Conservation (phyloP, 139 green algal species). For the Trebouxia sp. region DNA sequence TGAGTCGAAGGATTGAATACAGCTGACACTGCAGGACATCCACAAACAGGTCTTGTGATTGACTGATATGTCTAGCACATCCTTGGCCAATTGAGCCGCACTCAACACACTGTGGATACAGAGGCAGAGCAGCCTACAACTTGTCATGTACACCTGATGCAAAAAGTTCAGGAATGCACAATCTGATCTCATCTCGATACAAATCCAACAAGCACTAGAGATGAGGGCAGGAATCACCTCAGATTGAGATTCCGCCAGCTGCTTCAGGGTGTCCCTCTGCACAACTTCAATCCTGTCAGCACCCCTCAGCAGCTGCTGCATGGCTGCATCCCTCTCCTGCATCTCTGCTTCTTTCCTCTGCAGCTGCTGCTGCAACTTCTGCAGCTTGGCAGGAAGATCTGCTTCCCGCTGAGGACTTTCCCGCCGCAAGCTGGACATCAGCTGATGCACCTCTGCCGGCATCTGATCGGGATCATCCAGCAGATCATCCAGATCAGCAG, state of each 20-base stretch:
- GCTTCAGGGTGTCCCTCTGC: not conserved
- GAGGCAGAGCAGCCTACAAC: no score
- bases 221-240: not conserved
- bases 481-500: constrained; percentile 9
- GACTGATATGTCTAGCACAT: no score
- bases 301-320: constrained; percentile 20
- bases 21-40: no score
- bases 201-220: no score
- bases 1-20: no score
- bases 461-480: constrained; percentile 13
- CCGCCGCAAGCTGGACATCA: not conserved
- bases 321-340: not conserved
- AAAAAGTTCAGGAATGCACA: no score
- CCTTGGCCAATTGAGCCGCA: no score
- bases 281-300: constrained; percentile 14
- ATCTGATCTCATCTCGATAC: no score
- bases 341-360: constrained; percentile 14
- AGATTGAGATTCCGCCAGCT: constrained; percentile 1
- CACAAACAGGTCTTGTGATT: no score
- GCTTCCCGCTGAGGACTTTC: not conserved
- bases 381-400: constrained; percentile 10
- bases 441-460: constrained; percentile 4
- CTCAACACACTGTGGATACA: no score
- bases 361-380: constrained; percentile 21
- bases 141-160: no score